Base-by-base conservation (phyloP, 2,329 filamentous ascomycete species). In the Epichloe scottii region DNA sequence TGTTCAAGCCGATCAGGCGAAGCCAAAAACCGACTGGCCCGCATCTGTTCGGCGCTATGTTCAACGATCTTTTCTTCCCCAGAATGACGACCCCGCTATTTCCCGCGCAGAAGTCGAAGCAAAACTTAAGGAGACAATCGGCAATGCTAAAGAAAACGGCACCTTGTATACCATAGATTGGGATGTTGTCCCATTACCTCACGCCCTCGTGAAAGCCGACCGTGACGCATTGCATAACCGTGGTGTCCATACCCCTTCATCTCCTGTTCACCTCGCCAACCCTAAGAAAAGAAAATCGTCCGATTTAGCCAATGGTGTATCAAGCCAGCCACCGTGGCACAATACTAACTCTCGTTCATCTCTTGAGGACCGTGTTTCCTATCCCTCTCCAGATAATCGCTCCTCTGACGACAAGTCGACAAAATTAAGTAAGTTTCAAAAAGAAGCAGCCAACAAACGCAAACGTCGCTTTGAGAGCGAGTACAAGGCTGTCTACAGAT, bases 91-190 rank as follows among this genome's bases (percentile, higher is more conserved):
- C 55, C 61, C 76, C 5, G 76, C 78, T 39, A 78, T 90, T 44
- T 66, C 72, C 48, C 77, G 78, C 49, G 61, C 75, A 49, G 89
- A 95, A 52, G 85, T 96, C 75, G 86, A 95, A 66, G 73, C 75
- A 54, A 94, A 89, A 63, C 73, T 98, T 56, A 95, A 91, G 68
- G 73, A 84, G 54, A 85, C 89, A 58, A 96, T 98, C 64, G 87
- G 85, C 54, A 76, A 82, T 50, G 88, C 88, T 56, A 89, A 88
- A 58, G 85, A 91, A 59, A 78, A 72, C 59, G 79, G 84, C 58
- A 77, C 78, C 51, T 78, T 96, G 62, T 75, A 85, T 63, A 76
- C 75, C 26, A 81, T 87, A 65, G 79, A 96, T 71, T 98, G 93
- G 93, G 79, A 85, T 56, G 77, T 71, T 26, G 79, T 94, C 72